These are phyloP conservation scores for Hypomontagnella monticulosa DNA, from an alignment of 495 filamentous ascomycete genomes.

Conservation along the genomic window DNA sequence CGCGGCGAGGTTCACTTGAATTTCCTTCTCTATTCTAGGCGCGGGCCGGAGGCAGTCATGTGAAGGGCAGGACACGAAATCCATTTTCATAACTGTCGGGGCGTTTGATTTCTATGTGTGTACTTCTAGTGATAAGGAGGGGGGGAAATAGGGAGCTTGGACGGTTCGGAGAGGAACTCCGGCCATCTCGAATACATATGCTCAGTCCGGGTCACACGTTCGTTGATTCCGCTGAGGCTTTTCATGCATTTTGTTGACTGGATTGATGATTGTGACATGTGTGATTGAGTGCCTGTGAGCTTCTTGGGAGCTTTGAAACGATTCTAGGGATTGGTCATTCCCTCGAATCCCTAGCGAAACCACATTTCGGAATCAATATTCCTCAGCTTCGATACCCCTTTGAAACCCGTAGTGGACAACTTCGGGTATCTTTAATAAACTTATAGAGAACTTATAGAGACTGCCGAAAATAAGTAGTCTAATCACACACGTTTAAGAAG, in stretches of 20 bases:
- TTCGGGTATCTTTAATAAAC: no score
- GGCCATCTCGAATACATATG: slow-evolving; percentile 22
- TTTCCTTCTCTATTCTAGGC: not conserved
- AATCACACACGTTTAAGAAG: no score
- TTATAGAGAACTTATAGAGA: no score
- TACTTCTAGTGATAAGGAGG: slow-evolving; percentile 21
- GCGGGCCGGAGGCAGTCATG: slow-evolving; percentile 12
- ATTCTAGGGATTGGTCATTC: no score
- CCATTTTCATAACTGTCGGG: slow-evolving; percentile 6
- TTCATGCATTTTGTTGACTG: not conserved
- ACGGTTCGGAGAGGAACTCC: not conserved
- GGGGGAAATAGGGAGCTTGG: slow-evolving; percentile 2
- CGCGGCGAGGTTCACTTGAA: not conserved
- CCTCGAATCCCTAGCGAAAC: no score
- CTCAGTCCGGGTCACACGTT: slow-evolving; percentile 32
- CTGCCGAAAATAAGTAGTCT: no score
- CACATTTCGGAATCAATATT: no score
- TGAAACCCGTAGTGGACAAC: no score
- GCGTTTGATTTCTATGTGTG: slow-evolving; percentile 16
- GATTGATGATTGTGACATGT: not conserved
- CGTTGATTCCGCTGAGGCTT: slow-evolving; percentile 24
- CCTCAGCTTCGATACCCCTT: no score
- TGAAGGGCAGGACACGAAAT: slow-evolving; percentile 1
- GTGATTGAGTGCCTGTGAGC: no score
- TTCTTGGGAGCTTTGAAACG: no score